Evolutionary conservation across 2,329 filamentous ascomycete genomes (phyloP).

Genomic region (Chaetomiaceae sp.): DNA sequence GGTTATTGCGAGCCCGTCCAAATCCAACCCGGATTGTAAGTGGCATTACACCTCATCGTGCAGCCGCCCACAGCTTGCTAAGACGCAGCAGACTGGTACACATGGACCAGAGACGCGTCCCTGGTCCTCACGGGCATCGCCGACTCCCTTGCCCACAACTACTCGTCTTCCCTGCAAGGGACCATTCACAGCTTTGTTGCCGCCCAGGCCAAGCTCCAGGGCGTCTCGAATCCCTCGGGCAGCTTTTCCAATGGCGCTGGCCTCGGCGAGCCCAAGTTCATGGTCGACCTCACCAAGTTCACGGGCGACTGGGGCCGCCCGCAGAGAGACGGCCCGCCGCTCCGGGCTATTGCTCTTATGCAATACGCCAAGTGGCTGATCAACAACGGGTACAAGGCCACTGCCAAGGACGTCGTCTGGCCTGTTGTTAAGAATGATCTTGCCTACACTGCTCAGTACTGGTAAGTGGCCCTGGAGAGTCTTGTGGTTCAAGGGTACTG

Average conservation of each 20-base stretch:
- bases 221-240: conserved; percentile 66
- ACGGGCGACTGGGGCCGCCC: conserved; percentile 71
- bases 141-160: conserved; percentile 58
- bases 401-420: conserved; percentile 58
- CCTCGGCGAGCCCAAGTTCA: conserved; percentile 70
- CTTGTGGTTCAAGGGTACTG: not conserved
- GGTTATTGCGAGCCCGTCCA: conserved; percentile 55
- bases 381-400: conserved; percentile 57
- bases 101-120: conserved; percentile 72
- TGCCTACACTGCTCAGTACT: conserved; percentile 69
- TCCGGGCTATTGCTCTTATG: conserved; percentile 70
- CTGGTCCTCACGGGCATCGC: conserved; percentile 65
- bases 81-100: conserved; percentile 60
- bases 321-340: conserved; percentile 73
- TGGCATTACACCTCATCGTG: not conserved
- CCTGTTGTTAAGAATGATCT: conserved; percentile 73
- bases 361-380: conserved; percentile 70
- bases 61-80: not conserved
- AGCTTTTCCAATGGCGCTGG: conserved; percentile 47
- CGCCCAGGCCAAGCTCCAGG: conserved; percentile 63
- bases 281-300: conserved; percentile 59
- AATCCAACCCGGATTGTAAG: conserved; percentile 52
- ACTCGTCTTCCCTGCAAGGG: conserved; percentile 53
- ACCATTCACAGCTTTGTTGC: conserved; percentile 65
- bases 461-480: conserved; percentile 38